A percentile compares a stretch with the other conserved stretches of the same genome.
These are phyloP conservation scores for Fusarium mundagurra DNA, from an alignment of 2,329 filamentous ascomycete species.

Conservation along the genomic window DNA sequence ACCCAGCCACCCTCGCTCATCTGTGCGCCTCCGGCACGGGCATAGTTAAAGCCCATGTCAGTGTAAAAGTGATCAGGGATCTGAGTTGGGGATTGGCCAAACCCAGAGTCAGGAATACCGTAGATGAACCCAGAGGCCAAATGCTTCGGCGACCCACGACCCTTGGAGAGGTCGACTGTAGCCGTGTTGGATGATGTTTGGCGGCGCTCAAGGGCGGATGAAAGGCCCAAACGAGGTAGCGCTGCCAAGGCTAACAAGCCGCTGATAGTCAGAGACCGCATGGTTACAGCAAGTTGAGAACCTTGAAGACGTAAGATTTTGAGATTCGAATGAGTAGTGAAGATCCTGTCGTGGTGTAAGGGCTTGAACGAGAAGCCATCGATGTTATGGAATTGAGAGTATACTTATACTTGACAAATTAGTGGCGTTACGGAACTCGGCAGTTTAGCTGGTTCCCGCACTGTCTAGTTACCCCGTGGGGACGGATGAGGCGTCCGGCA, in stretches of 20 bases:
- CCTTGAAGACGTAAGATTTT: not conserved
- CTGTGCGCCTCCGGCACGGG: constrained; percentile 4
- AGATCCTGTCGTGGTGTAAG: rapidly evolving
- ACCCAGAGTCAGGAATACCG: not conserved
- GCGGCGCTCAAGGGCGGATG: not conserved
- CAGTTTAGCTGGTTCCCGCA: not conserved
- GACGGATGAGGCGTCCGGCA: not conserved
- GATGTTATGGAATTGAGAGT: not conserved
- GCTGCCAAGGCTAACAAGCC: not conserved
- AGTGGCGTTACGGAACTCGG: not conserved
- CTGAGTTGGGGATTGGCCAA: not conserved
- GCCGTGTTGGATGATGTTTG: not conserved
- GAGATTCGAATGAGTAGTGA: not conserved
- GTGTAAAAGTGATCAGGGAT: constrained; percentile 5
- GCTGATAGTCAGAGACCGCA: not conserved
- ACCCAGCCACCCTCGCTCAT: not conserved
- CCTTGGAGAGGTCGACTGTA: not conserved
- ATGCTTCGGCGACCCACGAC: not conserved
- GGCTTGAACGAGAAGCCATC: not conserved
- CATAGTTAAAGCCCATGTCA: not conserved
- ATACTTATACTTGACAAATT: not conserved
- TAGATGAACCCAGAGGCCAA: not conserved
- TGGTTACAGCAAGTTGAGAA: not conserved
- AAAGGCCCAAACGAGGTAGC: not conserved
- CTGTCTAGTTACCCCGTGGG: not conserved